phyloP scores from a whole-genome alignment of 345 rosid genomes.

The Gossypium turneri region DNA sequence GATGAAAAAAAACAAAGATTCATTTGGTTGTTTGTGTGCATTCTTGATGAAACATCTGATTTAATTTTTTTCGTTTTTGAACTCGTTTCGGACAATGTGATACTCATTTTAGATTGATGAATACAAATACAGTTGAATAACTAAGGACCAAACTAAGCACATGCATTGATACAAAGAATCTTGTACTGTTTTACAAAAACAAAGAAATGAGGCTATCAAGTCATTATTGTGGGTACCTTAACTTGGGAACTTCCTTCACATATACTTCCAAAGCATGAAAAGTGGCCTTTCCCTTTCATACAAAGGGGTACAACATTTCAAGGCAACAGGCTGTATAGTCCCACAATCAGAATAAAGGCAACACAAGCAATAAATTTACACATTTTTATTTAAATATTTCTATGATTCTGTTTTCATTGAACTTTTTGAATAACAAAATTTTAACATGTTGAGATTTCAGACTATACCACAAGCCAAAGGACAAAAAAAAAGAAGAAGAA shows the following conservation, averaged over 20 bases:
- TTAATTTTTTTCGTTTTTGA: not conserved
- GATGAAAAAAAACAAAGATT: constrained; percentile 41
- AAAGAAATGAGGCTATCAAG: not conserved
- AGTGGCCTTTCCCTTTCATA: constrained; percentile 5
- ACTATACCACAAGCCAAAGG: not conserved
- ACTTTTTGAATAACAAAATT: not conserved
- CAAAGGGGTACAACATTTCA: not conserved
- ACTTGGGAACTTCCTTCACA: not conserved
- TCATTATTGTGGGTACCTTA: not conserved
- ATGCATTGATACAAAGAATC: not conserved
- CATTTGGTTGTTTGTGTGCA: constrained; percentile 20
- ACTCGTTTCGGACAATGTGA: not conserved
- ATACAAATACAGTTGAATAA: not conserved
- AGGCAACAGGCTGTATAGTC: not conserved
- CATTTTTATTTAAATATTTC: not conserved
- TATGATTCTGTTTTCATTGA: not conserved
- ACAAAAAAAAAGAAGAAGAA: not conserved
- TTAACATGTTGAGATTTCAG: not conserved
- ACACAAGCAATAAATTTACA: not conserved
- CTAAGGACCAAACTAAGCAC: not conserved
- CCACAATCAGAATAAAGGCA: not conserved
- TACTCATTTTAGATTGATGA: not conserved
- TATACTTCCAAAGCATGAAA: constrained; percentile 11
- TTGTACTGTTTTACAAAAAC: not conserved
- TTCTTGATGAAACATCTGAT: constrained; percentile 4